Conservation (phyloP, 768 basidiomycete species). For the Podaxis sp. region DNA sequence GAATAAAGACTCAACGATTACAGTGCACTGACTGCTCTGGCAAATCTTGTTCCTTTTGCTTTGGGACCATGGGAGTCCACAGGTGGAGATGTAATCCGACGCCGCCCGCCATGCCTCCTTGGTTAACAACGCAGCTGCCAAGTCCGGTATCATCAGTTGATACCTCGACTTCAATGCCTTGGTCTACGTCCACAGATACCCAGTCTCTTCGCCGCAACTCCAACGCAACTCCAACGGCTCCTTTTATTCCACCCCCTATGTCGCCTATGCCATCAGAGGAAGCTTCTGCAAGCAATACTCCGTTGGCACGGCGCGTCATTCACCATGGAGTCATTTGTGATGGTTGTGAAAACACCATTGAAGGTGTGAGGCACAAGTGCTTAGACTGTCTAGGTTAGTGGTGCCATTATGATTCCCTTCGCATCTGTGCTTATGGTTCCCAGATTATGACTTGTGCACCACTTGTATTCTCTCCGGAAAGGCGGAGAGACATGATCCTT, state of each 20-base stretch:
- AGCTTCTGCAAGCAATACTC: constrained; percentile 11
- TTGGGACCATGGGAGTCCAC: constrained; percentile 5
- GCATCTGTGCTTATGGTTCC: background rate
- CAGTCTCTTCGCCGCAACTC: background rate
- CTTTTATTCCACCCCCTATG: constrained; percentile 2
- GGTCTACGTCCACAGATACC: background rate
- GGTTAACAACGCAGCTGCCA: background rate
- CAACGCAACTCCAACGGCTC: background rate
- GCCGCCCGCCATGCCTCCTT: background rate
- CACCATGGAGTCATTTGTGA: constrained; percentile 67
- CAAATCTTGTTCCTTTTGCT: constrained; percentile 1
- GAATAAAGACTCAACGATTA: background rate
- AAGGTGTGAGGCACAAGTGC: constrained; percentile 76
- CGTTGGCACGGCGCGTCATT: constrained; percentile 27
- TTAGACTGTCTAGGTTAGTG: constrained; percentile 64
- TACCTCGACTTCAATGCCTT: constrained; percentile 2
- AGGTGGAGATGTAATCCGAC: background rate
- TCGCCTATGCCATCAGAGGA: background rate
- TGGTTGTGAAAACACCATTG: constrained; percentile 48
- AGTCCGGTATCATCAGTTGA: background rate
- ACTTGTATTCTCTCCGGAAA: constrained; percentile 45
- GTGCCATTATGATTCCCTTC: background rate
- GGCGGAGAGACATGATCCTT: constrained; percentile 51
- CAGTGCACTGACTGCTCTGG: constrained; percentile 7
- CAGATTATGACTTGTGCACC: constrained; percentile 74